These are phyloP conservation scores for Tetraselmis chui DNA, from an alignment of 139 green algal species.

Conservation along the genomic window DNA sequence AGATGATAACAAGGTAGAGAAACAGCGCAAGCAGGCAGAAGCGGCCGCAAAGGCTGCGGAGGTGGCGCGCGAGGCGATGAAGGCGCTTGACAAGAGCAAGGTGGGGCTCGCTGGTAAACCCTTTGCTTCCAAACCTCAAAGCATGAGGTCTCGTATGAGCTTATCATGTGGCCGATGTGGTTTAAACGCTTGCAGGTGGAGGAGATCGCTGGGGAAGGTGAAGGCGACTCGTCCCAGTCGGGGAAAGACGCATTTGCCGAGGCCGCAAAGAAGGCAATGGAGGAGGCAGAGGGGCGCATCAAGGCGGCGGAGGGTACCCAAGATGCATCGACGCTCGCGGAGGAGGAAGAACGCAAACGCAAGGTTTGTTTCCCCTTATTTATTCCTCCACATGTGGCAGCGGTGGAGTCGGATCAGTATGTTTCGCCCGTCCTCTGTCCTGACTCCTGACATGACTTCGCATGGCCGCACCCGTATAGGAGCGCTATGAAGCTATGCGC, in stretches of 20 bases:
- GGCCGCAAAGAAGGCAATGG: neutral
- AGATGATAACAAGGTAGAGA: slow-evolving; percentile 32
- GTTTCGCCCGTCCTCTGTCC: too few relatives aligned
- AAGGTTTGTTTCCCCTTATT: too few relatives aligned
- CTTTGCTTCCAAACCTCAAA: too few relatives aligned
- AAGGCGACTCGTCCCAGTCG: neutral
- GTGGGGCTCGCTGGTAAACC: neutral
- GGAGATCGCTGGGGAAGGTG: neutral
- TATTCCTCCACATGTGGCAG: too few relatives aligned
- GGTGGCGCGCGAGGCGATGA: slow-evolving; percentile 12
- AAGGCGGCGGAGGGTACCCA: neutral
- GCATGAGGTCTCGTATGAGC: too few relatives aligned
- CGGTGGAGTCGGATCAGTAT: too few relatives aligned
- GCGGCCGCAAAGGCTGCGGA: slow-evolving; percentile 7
- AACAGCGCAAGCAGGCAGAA: slow-evolving; percentile 28
- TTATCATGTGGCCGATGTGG: too few relatives aligned
- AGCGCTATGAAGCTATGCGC: neutral
- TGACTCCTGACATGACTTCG: too few relatives aligned
- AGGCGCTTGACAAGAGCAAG: neutral
- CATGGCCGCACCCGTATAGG: too few relatives aligned
- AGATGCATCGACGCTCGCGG: neutral
- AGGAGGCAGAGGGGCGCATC: neutral
- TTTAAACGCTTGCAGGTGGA: neutral
- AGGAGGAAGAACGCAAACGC: neutral
- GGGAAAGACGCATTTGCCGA: neutral